A percentile compares a stretch with the other conserved stretches of the same genome.
These are phyloP conservation scores for Comarum palustre DNA, from an alignment of 306 rosid genomes.

Conservation along the genomic window DNA sequence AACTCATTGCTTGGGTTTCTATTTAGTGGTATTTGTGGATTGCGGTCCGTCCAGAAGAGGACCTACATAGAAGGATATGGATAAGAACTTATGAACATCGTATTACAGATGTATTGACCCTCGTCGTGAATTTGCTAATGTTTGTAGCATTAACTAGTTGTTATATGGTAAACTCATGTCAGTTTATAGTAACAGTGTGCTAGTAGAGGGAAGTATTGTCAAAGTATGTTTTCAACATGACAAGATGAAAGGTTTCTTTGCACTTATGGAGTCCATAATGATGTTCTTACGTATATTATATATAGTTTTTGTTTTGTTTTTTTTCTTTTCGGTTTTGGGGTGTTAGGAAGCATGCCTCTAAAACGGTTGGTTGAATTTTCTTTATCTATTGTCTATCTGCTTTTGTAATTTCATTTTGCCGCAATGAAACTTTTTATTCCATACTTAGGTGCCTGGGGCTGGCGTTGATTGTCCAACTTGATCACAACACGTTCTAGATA, in stretches of 20 bases:
- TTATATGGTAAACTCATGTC: neutral
- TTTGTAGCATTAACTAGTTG: neutral
- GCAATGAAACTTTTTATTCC: neutral
- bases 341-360: neutral
- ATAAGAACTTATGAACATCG: neutral
- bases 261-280: neutral
- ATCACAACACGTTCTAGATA: neutral
- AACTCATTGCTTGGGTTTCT: neutral
- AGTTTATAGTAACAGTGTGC: neutral
- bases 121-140: neutral
- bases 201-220: neutral
- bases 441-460: neutral
- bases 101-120: neutral
- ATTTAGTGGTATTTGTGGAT: neutral
- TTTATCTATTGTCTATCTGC: neutral
- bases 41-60: neutral
- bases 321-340: neutral
- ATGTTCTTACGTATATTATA: too few species aligned
- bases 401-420: neutral
- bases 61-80: neutral
- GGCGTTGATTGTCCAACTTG: neutral
- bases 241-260: neutral
- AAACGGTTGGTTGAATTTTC: neutral
- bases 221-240: neutral
- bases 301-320: neutral